Conservation (phyloP, 2,329 filamentous ascomycete species). For the Neoscytalidium dimidiatum region DNA sequence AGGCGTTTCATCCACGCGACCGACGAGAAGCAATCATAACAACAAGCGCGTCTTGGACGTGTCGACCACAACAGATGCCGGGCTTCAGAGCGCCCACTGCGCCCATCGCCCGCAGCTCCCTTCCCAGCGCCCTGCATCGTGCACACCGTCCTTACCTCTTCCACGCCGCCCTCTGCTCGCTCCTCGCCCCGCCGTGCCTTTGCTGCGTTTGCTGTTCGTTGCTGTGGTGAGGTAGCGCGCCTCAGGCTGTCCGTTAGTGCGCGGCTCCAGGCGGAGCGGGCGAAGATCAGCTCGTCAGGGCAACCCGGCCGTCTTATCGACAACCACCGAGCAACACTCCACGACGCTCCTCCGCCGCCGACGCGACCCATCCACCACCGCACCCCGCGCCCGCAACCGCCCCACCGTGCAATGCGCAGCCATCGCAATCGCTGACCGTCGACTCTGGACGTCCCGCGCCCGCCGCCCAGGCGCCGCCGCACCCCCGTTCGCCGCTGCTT, state of each 20-base stretch:
- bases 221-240: conserved; percentile 14
- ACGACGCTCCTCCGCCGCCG: conserved; percentile 5
- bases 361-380: not conserved
- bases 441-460: conserved; percentile 12
- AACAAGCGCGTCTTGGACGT: conserved; percentile 15
- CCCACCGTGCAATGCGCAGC: conserved; percentile 16
- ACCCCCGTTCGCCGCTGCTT: conserved; percentile 7
- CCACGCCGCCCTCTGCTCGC: conserved; percentile 8
- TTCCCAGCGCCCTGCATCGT: conserved; percentile 16
- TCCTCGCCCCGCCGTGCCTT: not conserved
- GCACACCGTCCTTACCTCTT: conserved; percentile 13
- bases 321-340: conserved; percentile 13
- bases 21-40: conserved; percentile 8
- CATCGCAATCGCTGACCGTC: conserved; percentile 8
- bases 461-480: conserved; percentile 6
- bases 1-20: conserved; percentile 12
- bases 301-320: conserved; percentile 9
- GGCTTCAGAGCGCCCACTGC: conserved; percentile 8
- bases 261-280: conserved; percentile 13
- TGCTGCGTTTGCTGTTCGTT: conserved; percentile 10
- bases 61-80: conserved; percentile 15
- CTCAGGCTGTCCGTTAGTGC: conserved; percentile 10
- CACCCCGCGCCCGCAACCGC: not conserved
- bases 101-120: conserved; percentile 2
- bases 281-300: conserved; percentile 17